These are phyloP conservation scores for Ceriops tagal DNA, from an alignment of 345 rosid genomes.

Conservation along the genomic window DNA sequence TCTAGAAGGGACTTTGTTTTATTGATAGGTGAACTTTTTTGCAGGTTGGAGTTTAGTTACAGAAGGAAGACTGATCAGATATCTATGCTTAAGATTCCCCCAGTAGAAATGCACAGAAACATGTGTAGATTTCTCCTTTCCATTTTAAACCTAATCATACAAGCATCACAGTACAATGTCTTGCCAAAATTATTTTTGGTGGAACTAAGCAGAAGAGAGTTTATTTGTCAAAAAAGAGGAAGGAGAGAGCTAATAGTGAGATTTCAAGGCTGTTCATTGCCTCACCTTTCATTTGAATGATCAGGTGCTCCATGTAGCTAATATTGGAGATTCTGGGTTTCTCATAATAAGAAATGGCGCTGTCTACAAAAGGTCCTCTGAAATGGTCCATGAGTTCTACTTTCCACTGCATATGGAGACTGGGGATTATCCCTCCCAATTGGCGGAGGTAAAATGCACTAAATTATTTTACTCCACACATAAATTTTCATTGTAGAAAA, in stretches of 20 bases:
- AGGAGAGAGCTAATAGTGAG: not conserved
- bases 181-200: no score
- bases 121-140: no score
- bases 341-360: slow-evolving; percentile 52
- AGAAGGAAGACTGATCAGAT: no score
- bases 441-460: slow-evolving; percentile 45
- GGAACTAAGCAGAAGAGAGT: no score
- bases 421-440: slow-evolving; percentile 45
- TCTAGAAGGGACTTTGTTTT: no score
- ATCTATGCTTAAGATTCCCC: no score
- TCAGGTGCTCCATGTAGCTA: slow-evolving; percentile 68
- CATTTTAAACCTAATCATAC: no score
- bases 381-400: slow-evolving; percentile 60
- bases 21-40: no score
- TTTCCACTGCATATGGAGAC: slow-evolving; percentile 55
- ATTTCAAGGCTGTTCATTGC: not conserved
- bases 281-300: slow-evolving; percentile 2
- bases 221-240: not conserved
- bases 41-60: no score
- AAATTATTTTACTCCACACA: not conserved
- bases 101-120: no score
- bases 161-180: no score
- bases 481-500: no score
- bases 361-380: slow-evolving; percentile 51
- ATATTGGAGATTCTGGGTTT: slow-evolving; percentile 77